Evolutionary conservation across 345 rosid species (phyloP), one percentile per base, ranked within the genome.

Genomic region (Acer negundo): DNA sequence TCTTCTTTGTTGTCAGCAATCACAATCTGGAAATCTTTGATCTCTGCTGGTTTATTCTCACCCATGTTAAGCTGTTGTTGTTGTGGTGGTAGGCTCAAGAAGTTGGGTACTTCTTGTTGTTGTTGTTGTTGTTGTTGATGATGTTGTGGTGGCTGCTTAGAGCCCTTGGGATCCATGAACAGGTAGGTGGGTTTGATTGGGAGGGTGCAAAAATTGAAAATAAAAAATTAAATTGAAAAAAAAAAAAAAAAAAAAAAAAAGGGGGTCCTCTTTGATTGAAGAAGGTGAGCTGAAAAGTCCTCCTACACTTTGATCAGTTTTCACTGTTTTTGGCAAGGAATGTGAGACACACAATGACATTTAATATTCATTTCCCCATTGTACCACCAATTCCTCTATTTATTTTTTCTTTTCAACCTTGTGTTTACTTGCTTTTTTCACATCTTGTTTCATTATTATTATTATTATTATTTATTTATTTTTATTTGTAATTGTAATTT

Each of bases 11-110:
- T 92, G 62, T 93, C 94, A 42, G 95, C 88, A 26, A 85, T 82
- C 66, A 83, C 86, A 85, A 90, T 89, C 91, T 94, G 93, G 59
- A 90, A 90, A 81, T 90, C 97, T 81, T 92, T 92, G 77, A 91
- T 72, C 83, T 91, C 91, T 2, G 92, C 82, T 73, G 89, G 82
- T 77, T 89, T 89, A 65, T 74, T 88, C 55, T 90, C 85, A 19
- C 75, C 82, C 87, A 75, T 88, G 82, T 62, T 81, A 40, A 67
- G 74, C 66, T 69, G 67, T 62, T 76, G 78, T 69, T 61, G 87
- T 42, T 69, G 77, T 38, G 72, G 84, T 49, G 89, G 81, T 72
- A 81, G 85, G 90, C 83, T 90, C 85, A 90, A 78, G 86, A 94
- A 94, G 78, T 80, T 85, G 74, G 95, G 84, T 63, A 83, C 80